Percentiles rank a stretch among this genome's conserved stretches.
These are phyloP conservation scores for Ceraceosorus guamensis DNA, from an alignment of 1,284 basidiomycete genomes.

Conservation along the genomic window DNA sequence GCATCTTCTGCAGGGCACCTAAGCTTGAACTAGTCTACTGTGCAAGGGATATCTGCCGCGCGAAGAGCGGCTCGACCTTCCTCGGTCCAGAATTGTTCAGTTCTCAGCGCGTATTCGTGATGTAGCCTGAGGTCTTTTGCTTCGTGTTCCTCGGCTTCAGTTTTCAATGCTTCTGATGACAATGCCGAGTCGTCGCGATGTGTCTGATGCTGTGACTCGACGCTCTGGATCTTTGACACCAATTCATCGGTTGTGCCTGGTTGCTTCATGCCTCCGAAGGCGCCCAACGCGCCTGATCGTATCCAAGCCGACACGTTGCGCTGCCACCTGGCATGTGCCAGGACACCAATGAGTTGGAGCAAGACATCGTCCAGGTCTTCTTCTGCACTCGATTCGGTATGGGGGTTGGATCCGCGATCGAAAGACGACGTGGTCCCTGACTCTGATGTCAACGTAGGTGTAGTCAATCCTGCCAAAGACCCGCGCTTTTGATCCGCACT, in stretches of 20 bases:
- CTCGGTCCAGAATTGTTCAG: slow-evolving; percentile 4
- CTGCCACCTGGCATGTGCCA: slow-evolving; percentile 30
- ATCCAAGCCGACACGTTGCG: slow-evolving; percentile 34
- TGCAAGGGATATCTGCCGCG: neutral
- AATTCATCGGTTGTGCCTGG: neutral
- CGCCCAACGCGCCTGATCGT: slow-evolving; percentile 16
- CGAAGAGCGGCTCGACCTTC: slow-evolving; percentile 2
- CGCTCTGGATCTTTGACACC: neutral
- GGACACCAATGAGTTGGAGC: slow-evolving; percentile 41
- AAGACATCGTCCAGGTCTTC: slow-evolving; percentile 31
- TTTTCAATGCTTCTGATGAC: no score
- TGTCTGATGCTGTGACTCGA: no score
- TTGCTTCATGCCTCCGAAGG: slow-evolving; percentile 6
- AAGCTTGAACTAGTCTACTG: no score
- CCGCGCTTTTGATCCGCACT: no score
- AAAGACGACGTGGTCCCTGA: neutral
- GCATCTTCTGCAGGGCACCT: no score
- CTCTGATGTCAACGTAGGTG: neutral
- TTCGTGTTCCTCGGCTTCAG: no score
- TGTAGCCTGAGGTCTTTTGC: neutral
- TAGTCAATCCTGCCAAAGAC: neutral
- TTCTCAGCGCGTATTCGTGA: neutral
- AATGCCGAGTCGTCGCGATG: no score
- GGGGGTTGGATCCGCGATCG: neutral
- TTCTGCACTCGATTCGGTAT: neutral